Percentiles rank a stretch among this genome's conserved stretches.
Conservation (phyloP, 345 rosid genomes). For the Lepidium didymum region DNA sequence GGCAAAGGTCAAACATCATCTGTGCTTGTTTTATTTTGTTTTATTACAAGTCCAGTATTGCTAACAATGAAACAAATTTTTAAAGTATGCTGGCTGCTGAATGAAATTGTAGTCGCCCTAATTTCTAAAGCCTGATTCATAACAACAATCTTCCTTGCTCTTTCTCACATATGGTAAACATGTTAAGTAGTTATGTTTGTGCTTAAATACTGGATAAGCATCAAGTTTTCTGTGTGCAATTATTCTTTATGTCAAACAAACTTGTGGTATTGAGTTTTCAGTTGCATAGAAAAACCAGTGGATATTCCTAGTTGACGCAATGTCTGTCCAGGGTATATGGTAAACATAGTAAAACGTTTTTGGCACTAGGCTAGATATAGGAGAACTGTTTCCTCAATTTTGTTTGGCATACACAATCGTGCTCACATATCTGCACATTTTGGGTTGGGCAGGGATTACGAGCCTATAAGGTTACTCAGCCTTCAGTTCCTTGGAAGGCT, state of each 20-base stretch:
- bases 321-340: neutral
- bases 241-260: slow-evolving; percentile 4
- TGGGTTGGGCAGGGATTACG: slow-evolving; percentile 55
- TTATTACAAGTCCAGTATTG: neutral
- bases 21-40: slow-evolving; percentile 2
- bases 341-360: neutral
- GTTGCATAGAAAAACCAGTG: neutral
- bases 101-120: neutral
- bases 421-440: slow-evolving; percentile 3
- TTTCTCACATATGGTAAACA: neutral
- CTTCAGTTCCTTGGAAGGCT: slow-evolving; percentile 92
- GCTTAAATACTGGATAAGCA: neutral
- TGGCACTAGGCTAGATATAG: neutral
- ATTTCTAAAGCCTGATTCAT: neutral
- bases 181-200: neutral
- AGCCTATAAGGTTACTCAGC: slow-evolving; percentile 87
- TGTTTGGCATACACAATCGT: neutral
- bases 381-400: neutral
- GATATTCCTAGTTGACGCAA: slow-evolving; percentile 6
- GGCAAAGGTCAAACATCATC: neutral
- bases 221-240: slow-evolving; percentile 3
- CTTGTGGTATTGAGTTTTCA: neutral
- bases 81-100: slow-evolving; percentile 3
- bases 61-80: neutral
- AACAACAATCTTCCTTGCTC: neutral